Percentiles rank a stretch among this genome's conserved stretches.
Conservation (phyloP, 129 eudicot genomes). For the Silybum marianum region DNA sequence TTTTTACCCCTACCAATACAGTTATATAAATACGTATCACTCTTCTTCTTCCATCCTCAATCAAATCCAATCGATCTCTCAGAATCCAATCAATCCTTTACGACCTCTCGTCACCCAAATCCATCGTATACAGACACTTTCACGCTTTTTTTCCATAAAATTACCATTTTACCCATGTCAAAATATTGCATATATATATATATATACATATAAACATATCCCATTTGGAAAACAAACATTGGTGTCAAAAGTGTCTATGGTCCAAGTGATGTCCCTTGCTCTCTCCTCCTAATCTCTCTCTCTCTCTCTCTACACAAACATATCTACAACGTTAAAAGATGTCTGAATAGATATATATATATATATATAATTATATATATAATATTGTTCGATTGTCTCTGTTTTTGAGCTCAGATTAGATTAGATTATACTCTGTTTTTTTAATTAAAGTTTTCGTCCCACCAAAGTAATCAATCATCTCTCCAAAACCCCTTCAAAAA, state of each 20-base stretch:
- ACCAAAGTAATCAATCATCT: conserved; percentile 31
- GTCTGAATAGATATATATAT: neutral
- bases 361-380: neutral
- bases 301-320: conserved; percentile 24
- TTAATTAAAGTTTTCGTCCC: conserved; percentile 23
- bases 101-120: neutral
- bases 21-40: neutral
- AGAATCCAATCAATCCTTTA: neutral
- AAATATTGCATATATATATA: neutral
- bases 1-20: neutral
- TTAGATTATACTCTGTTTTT: conserved; percentile 24
- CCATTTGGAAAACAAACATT: conserved; percentile 20
- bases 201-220: neutral
- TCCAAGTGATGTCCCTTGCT: conserved; percentile 30
- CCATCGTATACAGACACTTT: neutral
- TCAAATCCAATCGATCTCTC: neutral
- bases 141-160: neutral
- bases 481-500: conserved; percentile 6
- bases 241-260: conserved; percentile 30
- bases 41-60: neutral
- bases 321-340: conserved; percentile 43
- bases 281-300: conserved; percentile 15
- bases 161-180: neutral
- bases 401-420: conserved; percentile 28
- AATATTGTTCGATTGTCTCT: conserved; percentile 40